A percentile compares a stretch with the other conserved stretches of the same genome.
Evolutionary conservation across 805 yeast genomes (phyloP).

Genomic region (Geotrichum ghanense): DNA sequence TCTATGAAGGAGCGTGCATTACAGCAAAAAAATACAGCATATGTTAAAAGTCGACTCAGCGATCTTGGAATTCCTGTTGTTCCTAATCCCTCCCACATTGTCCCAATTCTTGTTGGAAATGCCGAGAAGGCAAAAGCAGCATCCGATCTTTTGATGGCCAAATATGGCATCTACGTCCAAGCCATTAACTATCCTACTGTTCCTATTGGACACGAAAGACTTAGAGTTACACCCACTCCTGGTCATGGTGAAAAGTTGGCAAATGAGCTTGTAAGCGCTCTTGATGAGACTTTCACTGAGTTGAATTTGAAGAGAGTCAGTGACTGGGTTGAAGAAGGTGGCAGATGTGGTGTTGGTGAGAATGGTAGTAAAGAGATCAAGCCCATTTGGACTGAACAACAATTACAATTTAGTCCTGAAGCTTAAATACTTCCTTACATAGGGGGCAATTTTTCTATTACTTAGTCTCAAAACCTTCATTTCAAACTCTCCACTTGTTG

Average conservation of each 20-base stretch:
- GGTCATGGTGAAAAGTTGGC: conserved; percentile 76
- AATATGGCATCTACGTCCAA: conserved; percentile 87
- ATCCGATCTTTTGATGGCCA: conserved; percentile 74
- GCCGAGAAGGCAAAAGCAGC: conserved; percentile 88
- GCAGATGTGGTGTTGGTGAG: conserved; percentile 84
- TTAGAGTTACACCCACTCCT: conserved; percentile 98
- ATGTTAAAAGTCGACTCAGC: conserved; percentile 64
- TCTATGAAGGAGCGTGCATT: conserved; percentile 66
- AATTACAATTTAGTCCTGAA: no score
- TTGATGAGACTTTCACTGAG: conserved; percentile 70
- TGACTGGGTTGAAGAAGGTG: conserved; percentile 75
- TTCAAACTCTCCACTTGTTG: no score
- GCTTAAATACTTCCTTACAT: no score
- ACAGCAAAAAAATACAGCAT: conserved; percentile 78
- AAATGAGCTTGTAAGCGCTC: conserved; percentile 63
- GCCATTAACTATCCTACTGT: conserved; percentile 98
- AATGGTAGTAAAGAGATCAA: conserved; percentile 32
- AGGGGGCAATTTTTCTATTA: no score
- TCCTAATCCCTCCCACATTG: conserved; percentile 96
- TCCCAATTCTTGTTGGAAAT: conserved; percentile 89
- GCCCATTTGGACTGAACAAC: conserved; percentile 84
- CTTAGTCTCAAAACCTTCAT: no score
- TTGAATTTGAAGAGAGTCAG: conserved; percentile 60
- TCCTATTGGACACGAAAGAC: conserved; percentile 87
- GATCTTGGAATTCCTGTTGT: conserved; percentile 82